Evolutionary conservation across 2,329 filamentous ascomycete genomes (phyloP).

Genomic region (Lachnellula hyalina): DNA sequence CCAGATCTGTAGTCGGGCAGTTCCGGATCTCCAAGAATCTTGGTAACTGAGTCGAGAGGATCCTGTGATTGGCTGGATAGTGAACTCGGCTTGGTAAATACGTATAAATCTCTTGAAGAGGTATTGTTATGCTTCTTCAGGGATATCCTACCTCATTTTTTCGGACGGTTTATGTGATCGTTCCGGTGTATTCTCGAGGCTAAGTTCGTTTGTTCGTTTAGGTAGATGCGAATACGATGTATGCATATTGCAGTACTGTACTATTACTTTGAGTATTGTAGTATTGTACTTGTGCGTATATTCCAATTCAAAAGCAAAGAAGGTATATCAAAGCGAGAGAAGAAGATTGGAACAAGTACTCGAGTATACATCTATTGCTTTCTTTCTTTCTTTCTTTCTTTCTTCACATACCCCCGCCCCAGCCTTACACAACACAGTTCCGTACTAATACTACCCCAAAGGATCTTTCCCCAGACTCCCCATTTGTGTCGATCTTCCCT

Average conservation of each 20-base stretch:
- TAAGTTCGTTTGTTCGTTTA: too few relatives aligned
- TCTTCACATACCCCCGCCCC: too few relatives aligned
- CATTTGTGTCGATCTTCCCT: background rate
- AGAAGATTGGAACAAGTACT: too few relatives aligned
- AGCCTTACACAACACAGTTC: background rate
- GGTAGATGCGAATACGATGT: background rate
- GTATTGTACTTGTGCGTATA: background rate
- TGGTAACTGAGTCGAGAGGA: background rate
- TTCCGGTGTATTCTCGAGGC: conserved; percentile 9
- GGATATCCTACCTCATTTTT: background rate
- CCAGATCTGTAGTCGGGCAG: background rate
- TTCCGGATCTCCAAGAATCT: background rate
- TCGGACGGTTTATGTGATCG: background rate
- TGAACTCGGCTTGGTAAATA: background rate
- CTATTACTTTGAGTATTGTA: background rate
- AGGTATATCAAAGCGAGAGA: too few relatives aligned
- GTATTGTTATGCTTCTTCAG: background rate
- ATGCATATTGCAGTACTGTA: background rate
- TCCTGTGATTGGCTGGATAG: background rate
- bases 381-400: too few relatives aligned
- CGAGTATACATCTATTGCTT: too few relatives aligned
- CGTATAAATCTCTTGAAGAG: background rate
- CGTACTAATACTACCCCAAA: background rate
- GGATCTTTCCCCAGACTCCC: background rate
- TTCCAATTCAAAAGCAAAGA: background rate